Percentiles rank a stretch among this genome's conserved stretches.
Evolutionary conservation across 2,329 filamentous ascomycete genomes (phyloP).

Genomic region (Hymenoscyphus scutula): DNA sequence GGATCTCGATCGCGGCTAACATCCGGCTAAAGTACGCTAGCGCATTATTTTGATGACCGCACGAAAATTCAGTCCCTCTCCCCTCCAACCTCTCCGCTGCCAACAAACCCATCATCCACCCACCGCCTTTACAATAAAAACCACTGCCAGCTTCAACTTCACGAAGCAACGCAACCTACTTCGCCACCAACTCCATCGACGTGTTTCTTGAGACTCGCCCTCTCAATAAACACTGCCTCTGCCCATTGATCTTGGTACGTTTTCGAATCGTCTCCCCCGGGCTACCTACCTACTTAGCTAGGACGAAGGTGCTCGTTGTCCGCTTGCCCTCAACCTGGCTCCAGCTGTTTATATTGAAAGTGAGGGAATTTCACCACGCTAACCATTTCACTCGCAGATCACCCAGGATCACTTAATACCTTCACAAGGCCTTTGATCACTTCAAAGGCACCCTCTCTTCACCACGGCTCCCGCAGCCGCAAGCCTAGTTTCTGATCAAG

Average conservation of each 20-base stretch:
- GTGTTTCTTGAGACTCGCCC: not conserved
- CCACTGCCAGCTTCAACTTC: not conserved
- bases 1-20: not conserved
- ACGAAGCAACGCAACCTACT: not conserved
- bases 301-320: not conserved
- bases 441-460: slow-evolving; percentile 56
- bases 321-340: not conserved
- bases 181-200: not conserved
- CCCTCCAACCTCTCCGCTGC: not conserved
- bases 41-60: not conserved
- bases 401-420: slow-evolving; percentile 14
- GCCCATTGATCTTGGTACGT: not conserved
- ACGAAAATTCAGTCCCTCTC: not conserved
- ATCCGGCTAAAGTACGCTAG: not conserved
- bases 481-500: slow-evolving; percentile 62
- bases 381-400: slow-evolving; percentile 17
- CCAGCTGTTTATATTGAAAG: not conserved
- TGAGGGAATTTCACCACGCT: slow-evolving; percentile 8
- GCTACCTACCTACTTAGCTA: not conserved
- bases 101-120: slow-evolving; percentile 1
- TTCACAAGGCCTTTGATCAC: slow-evolving; percentile 59
- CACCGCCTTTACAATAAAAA: not conserved
- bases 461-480: slow-evolving; percentile 65
- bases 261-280: not conserved
- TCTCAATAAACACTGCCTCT: not conserved